Evolutionary conservation across 108 stramenopile genomes (phyloP), one percentile per base, ranked within the genome.

Genomic region (Cyclostephanos tholiformis): DNA sequence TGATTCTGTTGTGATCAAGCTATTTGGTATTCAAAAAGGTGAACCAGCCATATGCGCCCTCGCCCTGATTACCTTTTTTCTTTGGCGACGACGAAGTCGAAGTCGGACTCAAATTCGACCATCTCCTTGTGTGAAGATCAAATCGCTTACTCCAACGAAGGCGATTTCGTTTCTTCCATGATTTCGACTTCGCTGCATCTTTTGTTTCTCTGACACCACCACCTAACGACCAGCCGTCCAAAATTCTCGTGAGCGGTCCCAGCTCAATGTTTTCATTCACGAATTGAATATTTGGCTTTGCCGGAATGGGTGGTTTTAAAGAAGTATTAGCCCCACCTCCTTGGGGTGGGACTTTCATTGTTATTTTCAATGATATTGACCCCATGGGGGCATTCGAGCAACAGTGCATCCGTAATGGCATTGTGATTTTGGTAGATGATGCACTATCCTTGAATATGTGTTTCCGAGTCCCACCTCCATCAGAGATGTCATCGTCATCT

Each of bases 281-380:
- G 7, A 62, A 17, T 36, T 62, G 61, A 41, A 62, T 62, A 44
- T 62, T 62, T 62, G 61, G 41, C 36, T 20, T 62, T 30, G 61
- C n/a, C 29, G 17, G 39, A 6, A 19, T 56, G 38, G 57, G 51
- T 51, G 36, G 23, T 41, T 26, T 49, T 11, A 20, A 39, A 38
- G 66, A 27, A 43, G 61, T 10, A 62, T 62, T 39, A n/a, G 30
- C 39, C 22, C 48, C 46, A 12, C 59, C 36, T 38, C 23, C 38
- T 9, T 25, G 72, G 22, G 56, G 20, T 43, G 65, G 59, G 27
- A 29, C 66, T 72, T 72, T 72, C 39, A 79, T 72, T 13, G 71
- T 73, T 35, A 79, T 79, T 55, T 67, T 67, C 35, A 79, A 46
- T 19, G 79, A 57, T 2, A 79, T 79, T 4, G 79, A 79, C 29